These are phyloP conservation scores for Chaetomiaceae sp. DNA, from an alignment of 2,329 filamentous ascomycete genomes.

Conservation along the genomic window DNA sequence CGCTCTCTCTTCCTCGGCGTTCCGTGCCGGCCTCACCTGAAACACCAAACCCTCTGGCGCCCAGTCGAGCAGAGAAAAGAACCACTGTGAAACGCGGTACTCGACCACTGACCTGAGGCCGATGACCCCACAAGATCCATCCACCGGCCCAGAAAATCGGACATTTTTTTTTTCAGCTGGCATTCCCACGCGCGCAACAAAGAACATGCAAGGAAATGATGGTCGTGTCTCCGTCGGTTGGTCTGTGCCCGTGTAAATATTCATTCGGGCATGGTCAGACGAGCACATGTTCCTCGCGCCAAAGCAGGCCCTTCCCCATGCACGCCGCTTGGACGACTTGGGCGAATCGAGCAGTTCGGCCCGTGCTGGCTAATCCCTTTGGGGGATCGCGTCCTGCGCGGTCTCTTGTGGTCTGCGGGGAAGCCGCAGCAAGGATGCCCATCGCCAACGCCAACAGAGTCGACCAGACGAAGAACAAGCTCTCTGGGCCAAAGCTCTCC, in stretches of 20 bases:
- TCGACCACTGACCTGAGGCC: background rate
- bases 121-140: too few species aligned
- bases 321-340: background rate
- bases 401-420: slow-evolving; percentile 10
- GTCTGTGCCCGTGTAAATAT: too few species aligned
- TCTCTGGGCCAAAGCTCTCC: background rate
- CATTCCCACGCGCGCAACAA: background rate
- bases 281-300: background rate
- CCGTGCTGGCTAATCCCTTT: slow-evolving; percentile 4
- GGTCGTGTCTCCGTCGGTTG: too few species aligned
- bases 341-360: slow-evolving; percentile 9
- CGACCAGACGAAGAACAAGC: slow-evolving; percentile 5
- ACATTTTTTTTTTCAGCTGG: slow-evolving; percentile 1
- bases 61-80: slow-evolving; percentile 7
- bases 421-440: background rate
- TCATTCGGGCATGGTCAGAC: background rate
- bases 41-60: slow-evolving; percentile 15
- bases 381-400: slow-evolving; percentile 7
- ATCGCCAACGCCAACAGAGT: background rate
- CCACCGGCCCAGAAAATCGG: background rate
- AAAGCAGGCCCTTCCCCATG: too few species aligned
- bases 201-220: background rate
- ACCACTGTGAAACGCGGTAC: slow-evolving; percentile 13
- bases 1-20: background rate
- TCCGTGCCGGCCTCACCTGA: slow-evolving; percentile 14